These are phyloP conservation scores for Ascochyta pisi DNA, from an alignment of 2,329 filamentous ascomycete genomes.

Conservation along the genomic window DNA sequence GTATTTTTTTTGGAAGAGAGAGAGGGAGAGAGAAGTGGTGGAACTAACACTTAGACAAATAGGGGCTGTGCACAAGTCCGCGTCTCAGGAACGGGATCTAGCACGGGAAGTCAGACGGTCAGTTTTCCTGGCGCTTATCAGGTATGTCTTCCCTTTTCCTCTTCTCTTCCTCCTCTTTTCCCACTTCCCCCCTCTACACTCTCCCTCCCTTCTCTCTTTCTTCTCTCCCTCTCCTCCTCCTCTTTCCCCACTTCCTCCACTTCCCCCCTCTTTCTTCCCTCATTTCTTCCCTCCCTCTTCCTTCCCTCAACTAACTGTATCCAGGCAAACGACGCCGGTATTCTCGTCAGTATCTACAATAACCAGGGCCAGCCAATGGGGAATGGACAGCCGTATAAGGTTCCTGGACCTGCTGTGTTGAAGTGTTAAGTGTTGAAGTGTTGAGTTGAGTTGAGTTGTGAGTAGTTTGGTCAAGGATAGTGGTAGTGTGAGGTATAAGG, in stretches of 20 bases:
- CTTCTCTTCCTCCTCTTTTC: too few species aligned
- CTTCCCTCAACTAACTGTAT: too few species aligned
- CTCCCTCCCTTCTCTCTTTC: too few species aligned
- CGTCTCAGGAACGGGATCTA: conserved; percentile 27
- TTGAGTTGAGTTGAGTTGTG: not conserved
- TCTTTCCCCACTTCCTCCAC: too few species aligned
- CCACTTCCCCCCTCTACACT: too few species aligned
- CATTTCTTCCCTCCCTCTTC: too few species aligned
- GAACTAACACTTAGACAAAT: too few species aligned
- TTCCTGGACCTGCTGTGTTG: conserved; percentile 60
- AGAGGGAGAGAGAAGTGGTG: too few species aligned
- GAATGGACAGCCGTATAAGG: conserved; percentile 50
- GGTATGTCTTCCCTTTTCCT: not conserved
- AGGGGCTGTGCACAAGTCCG: conserved; percentile 48
- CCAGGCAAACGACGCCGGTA: conserved; percentile 35
- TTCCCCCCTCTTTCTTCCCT: too few species aligned
- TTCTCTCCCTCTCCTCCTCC: too few species aligned
- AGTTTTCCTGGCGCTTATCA: conserved; percentile 45
- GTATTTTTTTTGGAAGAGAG: not conserved
- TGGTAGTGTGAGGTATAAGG: too few species aligned
- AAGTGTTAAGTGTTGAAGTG: conserved; percentile 49
- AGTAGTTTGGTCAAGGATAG: too few species aligned
- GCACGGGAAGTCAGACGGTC: conserved; percentile 34
- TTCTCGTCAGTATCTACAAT: conserved; percentile 41
- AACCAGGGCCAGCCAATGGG: conserved; percentile 24